Evolutionary conservation across 257 asterid species (phyloP).

Genomic region (Eustoma russellianum): DNA sequence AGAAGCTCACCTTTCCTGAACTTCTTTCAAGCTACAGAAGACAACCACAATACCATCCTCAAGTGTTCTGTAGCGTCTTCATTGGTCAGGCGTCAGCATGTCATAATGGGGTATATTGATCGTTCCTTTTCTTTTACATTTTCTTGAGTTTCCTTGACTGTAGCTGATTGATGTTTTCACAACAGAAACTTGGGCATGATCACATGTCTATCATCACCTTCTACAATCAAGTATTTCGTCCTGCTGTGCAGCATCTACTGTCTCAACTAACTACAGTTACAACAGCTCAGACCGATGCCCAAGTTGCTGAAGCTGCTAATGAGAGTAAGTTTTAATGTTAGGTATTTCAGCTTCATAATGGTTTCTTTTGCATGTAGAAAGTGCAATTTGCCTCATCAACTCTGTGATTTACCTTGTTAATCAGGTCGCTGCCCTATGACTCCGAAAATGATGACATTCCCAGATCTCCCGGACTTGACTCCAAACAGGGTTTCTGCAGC

Average conservation of each 20-base stretch:
- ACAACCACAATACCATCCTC: slow-evolving; percentile 42
- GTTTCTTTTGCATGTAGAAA: not conserved
- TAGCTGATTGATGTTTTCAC: slow-evolving; percentile 6
- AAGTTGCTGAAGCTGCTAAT: slow-evolving; percentile 38
- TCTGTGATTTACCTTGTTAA: slow-evolving; percentile 8
- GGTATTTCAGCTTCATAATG: not conserved
- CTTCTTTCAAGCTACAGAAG: slow-evolving; percentile 34
- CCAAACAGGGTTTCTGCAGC: slow-evolving; percentile 92
- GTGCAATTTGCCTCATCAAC: not conserved
- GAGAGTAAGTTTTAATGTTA: slow-evolving; percentile 39
- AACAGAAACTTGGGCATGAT: slow-evolving; percentile 78
- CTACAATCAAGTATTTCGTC: slow-evolving; percentile 82
- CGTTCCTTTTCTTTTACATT: slow-evolving; percentile 10
- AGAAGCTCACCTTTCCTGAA: slow-evolving; percentile 33
- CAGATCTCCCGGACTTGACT: slow-evolving; percentile 98
- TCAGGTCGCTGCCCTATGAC: slow-evolving; percentile 70
- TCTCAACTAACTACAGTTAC: slow-evolving; percentile 78
- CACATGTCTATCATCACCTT: slow-evolving; percentile 85
- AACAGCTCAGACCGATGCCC: slow-evolving; percentile 35
- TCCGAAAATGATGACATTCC: slow-evolving; percentile 73
- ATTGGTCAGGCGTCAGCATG: slow-evolving; percentile 30
- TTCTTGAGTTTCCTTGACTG: slow-evolving; percentile 12
- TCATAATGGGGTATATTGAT: slow-evolving; percentile 30
- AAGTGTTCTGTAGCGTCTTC: slow-evolving; percentile 35
- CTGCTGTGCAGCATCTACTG: slow-evolving; percentile 80